phyloP scores from a whole-genome alignment of 2,329 filamentous ascomycete genomes.

The Cladosporium sp. region DNA sequence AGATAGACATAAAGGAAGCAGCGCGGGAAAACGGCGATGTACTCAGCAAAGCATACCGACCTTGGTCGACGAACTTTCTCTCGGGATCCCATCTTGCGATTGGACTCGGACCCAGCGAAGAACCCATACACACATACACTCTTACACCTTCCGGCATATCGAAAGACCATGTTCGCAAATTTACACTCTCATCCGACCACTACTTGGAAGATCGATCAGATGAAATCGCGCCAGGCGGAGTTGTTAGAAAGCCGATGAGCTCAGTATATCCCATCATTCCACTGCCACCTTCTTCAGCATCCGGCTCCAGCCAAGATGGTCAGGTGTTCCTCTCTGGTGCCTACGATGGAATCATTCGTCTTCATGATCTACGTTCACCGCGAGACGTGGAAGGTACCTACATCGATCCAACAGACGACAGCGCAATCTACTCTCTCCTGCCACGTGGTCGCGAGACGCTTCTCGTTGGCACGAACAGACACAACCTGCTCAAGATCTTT shows the following conservation, averaged over 20 bases:
- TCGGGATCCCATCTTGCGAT: conserved; percentile 53
- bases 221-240: conserved; percentile 12
- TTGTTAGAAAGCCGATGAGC: conserved; percentile 35
- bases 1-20: conserved; percentile 32
- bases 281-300: conserved; percentile 34
- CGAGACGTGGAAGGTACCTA: conserved; percentile 49
- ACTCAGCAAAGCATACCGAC: conserved; percentile 28
- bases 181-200: conserved; percentile 33
- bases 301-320: conserved; percentile 40
- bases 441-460: conserved; percentile 58
- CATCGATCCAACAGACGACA: conserved; percentile 58
- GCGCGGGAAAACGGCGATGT: conserved; percentile 2
- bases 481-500: conserved; percentile 62
- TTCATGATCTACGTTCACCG: conserved; percentile 62
- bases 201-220: conserved; percentile 24
- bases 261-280: conserved; percentile 51
- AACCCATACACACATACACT: conserved; percentile 52
- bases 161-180: conserved; percentile 41
- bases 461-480: conserved; percentile 57
- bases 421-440: conserved; percentile 60
- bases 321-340: conserved; percentile 61
- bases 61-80: conserved; percentile 57
- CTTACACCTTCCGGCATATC: conserved; percentile 49
- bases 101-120: conserved; percentile 46
- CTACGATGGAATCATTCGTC: conserved; percentile 57